phyloP scores from a whole-genome alignment of 2,329 filamentous ascomycete genomes.

The Phialophora tarda region DNA sequence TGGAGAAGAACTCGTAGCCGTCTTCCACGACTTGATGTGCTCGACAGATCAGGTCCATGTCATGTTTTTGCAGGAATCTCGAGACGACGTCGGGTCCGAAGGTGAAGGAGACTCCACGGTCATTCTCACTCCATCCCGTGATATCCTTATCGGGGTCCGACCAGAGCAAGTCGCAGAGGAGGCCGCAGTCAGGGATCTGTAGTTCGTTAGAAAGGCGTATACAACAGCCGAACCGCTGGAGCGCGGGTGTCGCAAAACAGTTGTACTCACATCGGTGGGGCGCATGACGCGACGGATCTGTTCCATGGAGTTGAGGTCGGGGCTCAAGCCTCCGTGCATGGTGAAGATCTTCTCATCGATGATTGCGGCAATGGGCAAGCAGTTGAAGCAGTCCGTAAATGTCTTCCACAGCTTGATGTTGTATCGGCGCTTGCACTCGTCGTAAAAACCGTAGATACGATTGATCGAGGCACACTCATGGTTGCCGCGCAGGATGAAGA shows the following conservation, averaged over 20 bases:
- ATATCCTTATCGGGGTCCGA: conserved; percentile 99
- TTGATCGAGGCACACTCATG: conserved; percentile 99
- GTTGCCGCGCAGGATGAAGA: conserved; percentile 97
- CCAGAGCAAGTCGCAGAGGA: conserved; percentile 97
- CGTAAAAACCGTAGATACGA: conserved; percentile 99
- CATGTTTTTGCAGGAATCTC: conserved; percentile 96
- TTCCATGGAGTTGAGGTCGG: conserved; percentile 99
- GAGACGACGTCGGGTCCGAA: conserved; percentile 98
- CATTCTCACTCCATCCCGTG: conserved; percentile 98
- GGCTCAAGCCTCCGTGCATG: conserved; percentile 97
- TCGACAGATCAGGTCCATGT: conserved; percentile 99
- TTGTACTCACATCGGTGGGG: conserved; percentile 88
- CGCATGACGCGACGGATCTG: conserved; percentile 99
- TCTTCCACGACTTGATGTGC: conserved; percentile 99
- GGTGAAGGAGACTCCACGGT: conserved; percentile 97
- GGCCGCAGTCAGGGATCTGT: conserved; percentile 95
- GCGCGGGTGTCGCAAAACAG: not conserved
- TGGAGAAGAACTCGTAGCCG: conserved; percentile 99
- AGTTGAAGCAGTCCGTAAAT: conserved; percentile 99
- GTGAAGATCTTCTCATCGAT: conserved; percentile 99
- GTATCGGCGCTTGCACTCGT: conserved; percentile 98
- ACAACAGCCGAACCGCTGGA: not conserved
- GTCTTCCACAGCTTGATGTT: conserved; percentile 99
- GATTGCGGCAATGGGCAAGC: conserved; percentile 95
- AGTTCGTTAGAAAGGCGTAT: conserved; percentile 16